Base-by-base conservation (phyloP, 345 rosid genomes). In the Xanthoceras sorbifolium region DNA sequence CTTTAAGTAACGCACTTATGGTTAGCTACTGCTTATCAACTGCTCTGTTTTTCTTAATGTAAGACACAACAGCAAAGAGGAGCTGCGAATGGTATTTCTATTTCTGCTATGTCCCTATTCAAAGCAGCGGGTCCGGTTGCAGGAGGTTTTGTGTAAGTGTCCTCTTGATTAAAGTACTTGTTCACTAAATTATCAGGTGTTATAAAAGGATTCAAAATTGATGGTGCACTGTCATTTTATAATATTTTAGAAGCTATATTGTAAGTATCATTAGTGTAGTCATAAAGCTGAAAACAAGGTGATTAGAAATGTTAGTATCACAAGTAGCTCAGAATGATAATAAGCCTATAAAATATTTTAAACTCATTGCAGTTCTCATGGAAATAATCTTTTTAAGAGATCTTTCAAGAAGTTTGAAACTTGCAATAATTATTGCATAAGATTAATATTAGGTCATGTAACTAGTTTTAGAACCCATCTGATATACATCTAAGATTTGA, bases 111-210 rank as follows among this genome's bases (percentile, higher is more conserved):
- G 89, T 88, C 89, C 59, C 76, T 88, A n/a, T 88, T 84, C 80
- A 88, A 88, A 78, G 91, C 89, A 36, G 26, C 79, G 48, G 89
- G 89, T 38, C 89, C 91, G n/a, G 91, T 89, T 59, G 79, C 84
- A 25, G 89, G 89, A 34, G 91, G 91, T 14, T 34, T 80, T 5
- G 52, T 84, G 88, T 86, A 84, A 81, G 89, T 67, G n/a, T 52
- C 42, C 26, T 57, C 32, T 42, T 11, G 54, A 14, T 17, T 26
- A 36, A 23, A n/a, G 36, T 60, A 2, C 22, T 14, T 70, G 48
- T 29, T 48, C 54, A 0, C 23, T 36, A 22, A 50, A 20, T 50
- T n/a, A 10, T 55, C 22, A 55, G 65, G 9, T 22, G 4, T 31
- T 22, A 14, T 34, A 1, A 31, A 36, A 18, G 50, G 64, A 18